Percentiles rank a stretch among this genome's conserved stretches.
Evolutionary conservation across 2,329 filamentous ascomycete species (phyloP).

Genomic region (Apiospora pterosperma): DNA sequence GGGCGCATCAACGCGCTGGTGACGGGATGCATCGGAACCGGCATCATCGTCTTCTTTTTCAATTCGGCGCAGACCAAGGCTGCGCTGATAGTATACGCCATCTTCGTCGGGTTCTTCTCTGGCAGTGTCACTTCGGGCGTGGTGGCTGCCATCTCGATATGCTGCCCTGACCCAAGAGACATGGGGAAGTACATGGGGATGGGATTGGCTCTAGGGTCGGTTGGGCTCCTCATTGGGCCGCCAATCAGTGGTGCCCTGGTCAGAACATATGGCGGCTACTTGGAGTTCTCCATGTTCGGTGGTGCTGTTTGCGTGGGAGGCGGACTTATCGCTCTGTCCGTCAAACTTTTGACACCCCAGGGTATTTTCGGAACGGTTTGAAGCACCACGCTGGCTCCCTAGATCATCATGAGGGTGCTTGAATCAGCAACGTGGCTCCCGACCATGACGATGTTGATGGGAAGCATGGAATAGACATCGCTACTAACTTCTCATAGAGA

Average conservation of each 20-base stretch:
- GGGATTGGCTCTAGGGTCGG: constrained; percentile 37
- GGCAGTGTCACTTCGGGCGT: constrained; percentile 44
- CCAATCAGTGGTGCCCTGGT: constrained; percentile 43
- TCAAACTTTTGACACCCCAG: constrained; percentile 22
- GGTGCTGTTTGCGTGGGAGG: constrained; percentile 29
- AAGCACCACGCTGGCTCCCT: too few relatives aligned
- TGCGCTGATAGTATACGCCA: constrained; percentile 27
- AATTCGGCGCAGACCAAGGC: constrained; percentile 23
- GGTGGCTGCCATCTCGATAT: constrained; percentile 39
- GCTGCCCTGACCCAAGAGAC: constrained; percentile 43
- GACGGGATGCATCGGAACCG: constrained; percentile 19
- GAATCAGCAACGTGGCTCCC: not conserved
- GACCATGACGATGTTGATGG: too few relatives aligned
- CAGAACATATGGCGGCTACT: constrained; percentile 34
- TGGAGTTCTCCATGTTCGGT: constrained; percentile 27
- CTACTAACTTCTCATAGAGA: not conserved
- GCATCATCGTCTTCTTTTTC: constrained; percentile 37
- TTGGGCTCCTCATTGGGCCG: constrained; percentile 45
- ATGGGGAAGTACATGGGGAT: constrained; percentile 56
- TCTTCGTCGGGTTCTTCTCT: constrained; percentile 36
- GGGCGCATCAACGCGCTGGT: constrained; percentile 34
- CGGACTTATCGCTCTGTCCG: constrained; percentile 29
- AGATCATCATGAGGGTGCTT: too few relatives aligned
- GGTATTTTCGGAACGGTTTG: not conserved
- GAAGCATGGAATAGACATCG: not conserved